A percentile compares a stretch with the other conserved stretches of the same genome.
phyloP scores from a whole-genome alignment of 1,284 basidiomycete species.

The Cutaneotrichosporon cyanovorans region DNA sequence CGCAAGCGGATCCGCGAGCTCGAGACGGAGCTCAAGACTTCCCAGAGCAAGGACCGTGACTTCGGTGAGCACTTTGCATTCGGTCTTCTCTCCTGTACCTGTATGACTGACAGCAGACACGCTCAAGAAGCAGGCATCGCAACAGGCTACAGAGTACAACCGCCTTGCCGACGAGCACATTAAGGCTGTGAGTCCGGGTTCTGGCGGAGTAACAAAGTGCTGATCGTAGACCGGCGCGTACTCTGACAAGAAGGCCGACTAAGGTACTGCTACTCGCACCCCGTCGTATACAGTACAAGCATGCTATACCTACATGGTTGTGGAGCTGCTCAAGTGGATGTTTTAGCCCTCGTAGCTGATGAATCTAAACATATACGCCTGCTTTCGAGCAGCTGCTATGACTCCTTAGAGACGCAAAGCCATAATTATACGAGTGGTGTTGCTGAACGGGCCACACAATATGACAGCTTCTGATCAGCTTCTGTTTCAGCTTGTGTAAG shows the following conservation, averaged over 20 bases:
- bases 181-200: conserved; percentile 46
- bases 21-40: conserved; percentile 53
- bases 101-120: conserved; percentile 50
- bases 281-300: too few relatives aligned
- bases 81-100: conserved; percentile 1
- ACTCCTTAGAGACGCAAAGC: too few relatives aligned
- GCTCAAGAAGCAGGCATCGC: conserved; percentile 71
- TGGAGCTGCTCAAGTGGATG: too few relatives aligned
- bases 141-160: conserved; percentile 71
- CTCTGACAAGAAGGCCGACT: conserved; percentile 50
- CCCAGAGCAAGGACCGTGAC: conserved; percentile 52
- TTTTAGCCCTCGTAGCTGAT: too few relatives aligned
- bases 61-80: conserved; percentile 53
- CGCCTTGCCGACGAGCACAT: conserved; percentile 70
- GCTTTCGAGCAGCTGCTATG: too few relatives aligned
- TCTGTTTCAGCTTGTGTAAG: too few relatives aligned
- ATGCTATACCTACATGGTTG: too few relatives aligned
- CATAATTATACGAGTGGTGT: too few relatives aligned
- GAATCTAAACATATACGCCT: too few relatives aligned
- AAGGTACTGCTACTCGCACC: conserved; percentile 1
- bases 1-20: conserved; percentile 59
- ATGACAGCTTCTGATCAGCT: too few relatives aligned
- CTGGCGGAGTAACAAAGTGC: neutral
- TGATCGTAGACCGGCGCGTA: conserved; percentile 50
- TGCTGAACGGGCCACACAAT: too few relatives aligned